These are phyloP conservation scores for Aspergillus costaricaensis DNA, from an alignment of 2,329 filamentous ascomycete genomes.

Conservation along the genomic window DNA sequence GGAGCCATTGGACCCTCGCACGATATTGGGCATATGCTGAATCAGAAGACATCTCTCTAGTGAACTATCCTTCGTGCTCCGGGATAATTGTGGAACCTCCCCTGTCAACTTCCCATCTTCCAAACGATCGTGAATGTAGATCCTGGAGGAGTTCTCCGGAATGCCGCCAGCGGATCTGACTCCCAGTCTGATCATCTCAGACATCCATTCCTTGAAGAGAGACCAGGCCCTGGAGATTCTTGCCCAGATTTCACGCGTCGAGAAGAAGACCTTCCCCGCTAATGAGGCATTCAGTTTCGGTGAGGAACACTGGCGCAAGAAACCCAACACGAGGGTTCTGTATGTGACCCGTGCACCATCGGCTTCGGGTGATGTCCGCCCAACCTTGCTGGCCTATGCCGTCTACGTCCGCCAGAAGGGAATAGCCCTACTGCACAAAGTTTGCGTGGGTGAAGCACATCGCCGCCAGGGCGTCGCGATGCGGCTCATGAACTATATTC, in stretches of 20 bases:
- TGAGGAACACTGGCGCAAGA: constrained; percentile 49
- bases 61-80: background rate
- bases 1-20: background rate
- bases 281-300: constrained; percentile 54
- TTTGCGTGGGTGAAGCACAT: constrained; percentile 51
- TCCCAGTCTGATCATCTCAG: constrained; percentile 30
- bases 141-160: constrained; percentile 22
- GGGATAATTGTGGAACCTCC: background rate
- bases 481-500: constrained; percentile 48
- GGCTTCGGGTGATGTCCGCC: constrained; percentile 13
- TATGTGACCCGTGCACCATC: constrained; percentile 29
- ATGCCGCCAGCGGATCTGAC: constrained; percentile 22
- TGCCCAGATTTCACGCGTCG: constrained; percentile 41
- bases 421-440: constrained; percentile 53
- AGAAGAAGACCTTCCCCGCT: constrained; percentile 54
- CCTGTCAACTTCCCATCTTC: constrained; percentile 6
- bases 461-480: constrained; percentile 51
- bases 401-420: constrained; percentile 50
- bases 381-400: constrained; percentile 48
- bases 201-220: constrained; percentile 42
- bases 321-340: constrained; percentile 51
- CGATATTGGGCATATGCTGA: background rate
- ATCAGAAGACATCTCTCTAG: background rate
- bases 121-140: constrained; percentile 24
- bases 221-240: constrained; percentile 40